A percentile compares a stretch with the other conserved stretches of the same genome.
These are phyloP conservation scores for Tylopilus felleus DNA, from an alignment of 768 basidiomycete genomes.

Conservation along the genomic window DNA sequence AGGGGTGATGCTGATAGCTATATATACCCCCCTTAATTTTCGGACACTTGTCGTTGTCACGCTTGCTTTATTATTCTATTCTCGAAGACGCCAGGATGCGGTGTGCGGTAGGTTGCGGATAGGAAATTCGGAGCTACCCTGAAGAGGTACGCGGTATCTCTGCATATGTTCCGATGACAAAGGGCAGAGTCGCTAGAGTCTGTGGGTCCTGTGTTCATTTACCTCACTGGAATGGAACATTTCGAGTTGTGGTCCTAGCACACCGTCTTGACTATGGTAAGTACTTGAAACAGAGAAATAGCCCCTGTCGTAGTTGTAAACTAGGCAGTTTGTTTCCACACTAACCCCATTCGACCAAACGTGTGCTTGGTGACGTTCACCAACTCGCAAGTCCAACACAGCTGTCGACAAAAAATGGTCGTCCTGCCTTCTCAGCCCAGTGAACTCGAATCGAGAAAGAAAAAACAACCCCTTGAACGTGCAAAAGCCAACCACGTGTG, in stretches of 20 bases:
- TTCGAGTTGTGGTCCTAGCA: too few relatives aligned
- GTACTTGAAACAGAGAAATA: neutral
- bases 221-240: too few relatives aligned
- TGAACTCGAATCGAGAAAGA: constrained; percentile 36
- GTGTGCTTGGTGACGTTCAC: too few relatives aligned
- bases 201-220: too few relatives aligned
- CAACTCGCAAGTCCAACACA: neutral
- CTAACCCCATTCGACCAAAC: neutral
- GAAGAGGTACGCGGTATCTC: neutral
- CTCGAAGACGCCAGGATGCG: neutral
- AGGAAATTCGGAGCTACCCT: neutral
- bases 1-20: neutral
- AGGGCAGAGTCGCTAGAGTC: neutral
- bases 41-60: neutral
- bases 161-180: neutral
- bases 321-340: neutral
- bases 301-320: neutral
- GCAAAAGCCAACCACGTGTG: constrained; percentile 58
- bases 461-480: constrained; percentile 51
- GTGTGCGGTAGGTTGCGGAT: neutral
- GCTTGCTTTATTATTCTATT: too few relatives aligned
- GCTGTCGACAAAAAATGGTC: constrained; percentile 18
- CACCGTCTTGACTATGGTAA: too few relatives aligned
- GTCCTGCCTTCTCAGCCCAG: constrained; percentile 23
- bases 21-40: neutral